Evolutionary conservation across 495 filamentous ascomycete species (phyloP), one percentile per base, ranked within the genome.

Genomic region (Penicillium fimorum): DNA sequence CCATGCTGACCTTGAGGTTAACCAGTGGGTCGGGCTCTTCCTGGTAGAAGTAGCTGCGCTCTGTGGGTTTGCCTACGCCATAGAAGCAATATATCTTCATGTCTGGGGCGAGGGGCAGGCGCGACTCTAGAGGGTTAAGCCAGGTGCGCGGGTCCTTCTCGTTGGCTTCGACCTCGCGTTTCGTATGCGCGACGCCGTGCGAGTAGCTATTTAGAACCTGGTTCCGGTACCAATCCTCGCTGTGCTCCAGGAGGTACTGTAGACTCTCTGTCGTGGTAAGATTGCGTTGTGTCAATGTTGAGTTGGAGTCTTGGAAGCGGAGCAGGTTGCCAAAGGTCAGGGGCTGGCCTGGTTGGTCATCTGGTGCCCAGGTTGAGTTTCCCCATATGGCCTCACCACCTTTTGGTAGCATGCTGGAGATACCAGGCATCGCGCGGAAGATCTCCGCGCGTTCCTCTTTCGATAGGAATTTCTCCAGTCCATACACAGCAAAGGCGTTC

Each of bases 81-180:
- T 98, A 97, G 76, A 98, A 97, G 73, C 94, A 98, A 69, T 94
- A 98, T 18, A 98, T 90, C 76, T 96, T 97, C 70, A 98, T 80
- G 65, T 84, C 88, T 1, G 94, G 94, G 13, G 94, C 94, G 44
- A 88, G 78, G 0, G 94, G 94, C 0, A 98, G 79, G 8, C 95
- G 84, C 1, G 91, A 87, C 64, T 97, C 95, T 20, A 98, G 82
- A 0, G 94, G 94, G 69, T 98, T 98, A 43, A 96, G 80, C 94
- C 94, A 98, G 66, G 93, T 97, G 38, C 79, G 76, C 5, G 84
- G 87, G 56, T 92, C 82, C 17, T 82, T 74, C 58, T 96, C 90
- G 69, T 98, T 98, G 11, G 80, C 85, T 63, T 96, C 88, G 1
- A 98, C 91, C 67, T 96, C 89, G 30, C 81, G 80, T 20, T 67